Evolutionary conservation across 2,329 filamentous ascomycete species (phyloP), one percentile per base, ranked within the genome.

Genomic region (Tolypocladium tundrense): DNA sequence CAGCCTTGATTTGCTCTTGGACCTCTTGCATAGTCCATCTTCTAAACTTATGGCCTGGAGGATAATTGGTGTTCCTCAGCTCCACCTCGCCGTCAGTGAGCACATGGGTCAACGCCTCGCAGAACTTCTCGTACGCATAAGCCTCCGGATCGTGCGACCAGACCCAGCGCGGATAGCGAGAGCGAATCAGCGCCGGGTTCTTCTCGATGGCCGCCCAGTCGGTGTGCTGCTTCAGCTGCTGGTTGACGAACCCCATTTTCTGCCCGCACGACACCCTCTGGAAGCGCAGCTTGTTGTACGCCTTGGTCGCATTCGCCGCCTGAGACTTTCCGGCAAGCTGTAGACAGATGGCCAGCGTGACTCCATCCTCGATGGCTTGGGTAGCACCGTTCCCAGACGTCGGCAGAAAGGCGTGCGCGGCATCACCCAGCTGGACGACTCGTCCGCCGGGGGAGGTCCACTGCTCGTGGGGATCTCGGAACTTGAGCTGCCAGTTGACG

Each of bases 351-450:
- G 39, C 39, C 39, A 40, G 39, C 14, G 39, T 40, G 39, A 62
- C 40, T 10, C 59, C 62, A 40, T 65, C 64, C 40, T 66, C 64
- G 4, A 66, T 54, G 2, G 62, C 63, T 27, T 60, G 59, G 0
- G 61, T 65, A 1, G 60, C 64, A 7, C 64, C 64, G 37, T 58
- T 61, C 1, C 43, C 60, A 6, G 63, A 63, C 3, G 61, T 59
- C 1, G 64, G 64, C 0, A 64, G 56, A 42, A 63, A 64, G 14
- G 56, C 57, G 42, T 66, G 64, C 0, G 64, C 63, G 11, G 55
- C 54, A 51, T 65, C 64, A 10, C 63, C 64, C 0, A 66, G 45
- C 55, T 64, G 61, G 14, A 65, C 53, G 40, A 66, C 58, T 2
- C 61, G 57, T 5, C 61, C 62, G 1, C 37, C 54, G 0, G 50